These are phyloP conservation scores for Diutina rugosa DNA, from an alignment of 1,139 yeast species.

Conservation along the genomic window DNA sequence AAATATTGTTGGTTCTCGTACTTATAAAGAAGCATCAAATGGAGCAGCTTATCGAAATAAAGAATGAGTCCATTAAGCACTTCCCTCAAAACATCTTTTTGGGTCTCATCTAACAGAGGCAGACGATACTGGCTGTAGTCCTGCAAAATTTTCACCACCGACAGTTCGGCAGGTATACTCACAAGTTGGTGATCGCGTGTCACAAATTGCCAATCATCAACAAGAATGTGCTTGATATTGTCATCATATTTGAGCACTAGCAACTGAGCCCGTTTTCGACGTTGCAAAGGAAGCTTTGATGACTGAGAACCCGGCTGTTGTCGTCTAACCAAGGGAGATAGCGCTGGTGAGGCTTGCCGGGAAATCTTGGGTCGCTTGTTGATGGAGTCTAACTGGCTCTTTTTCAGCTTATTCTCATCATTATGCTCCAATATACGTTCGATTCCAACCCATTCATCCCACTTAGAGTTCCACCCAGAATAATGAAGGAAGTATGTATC, in stretches of 20 bases:
- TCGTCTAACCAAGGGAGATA: not conserved
- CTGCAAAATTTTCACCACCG: slow-evolving; percentile 38
- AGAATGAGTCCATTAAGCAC: slow-evolving; percentile 52
- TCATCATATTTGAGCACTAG: not conserved
- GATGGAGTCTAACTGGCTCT: not conserved
- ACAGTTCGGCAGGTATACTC: slow-evolving; percentile 41
- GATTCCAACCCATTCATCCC: slow-evolving; percentile 93
- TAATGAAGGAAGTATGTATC: slow-evolving; percentile 67
- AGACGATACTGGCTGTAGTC: slow-evolving; percentile 24
- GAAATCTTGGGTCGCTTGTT: not conserved
- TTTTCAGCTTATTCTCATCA: slow-evolving; percentile 37
- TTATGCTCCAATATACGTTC: slow-evolving; percentile 58
- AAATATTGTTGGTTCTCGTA: slow-evolving; percentile 77
- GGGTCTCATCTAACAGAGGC: slow-evolving; percentile 9
- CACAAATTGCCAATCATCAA: slow-evolving; percentile 87
- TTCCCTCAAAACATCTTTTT: slow-evolving; percentile 45
- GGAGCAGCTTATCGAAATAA: slow-evolving; percentile 71
- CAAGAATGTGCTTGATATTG: slow-evolving; percentile 43
- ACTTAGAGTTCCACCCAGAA: slow-evolving; percentile 88
- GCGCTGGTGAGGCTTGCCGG: not conserved
- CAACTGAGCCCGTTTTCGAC: not conserved
- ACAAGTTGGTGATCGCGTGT: slow-evolving; percentile 69
- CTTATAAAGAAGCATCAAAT: slow-evolving; percentile 64
- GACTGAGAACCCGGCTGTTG: not conserved
- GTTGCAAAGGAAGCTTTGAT: not conserved